Evolutionary conservation across 1,284 basidiomycete genomes (phyloP), one percentile per base, ranked within the genome.

Genomic region (Malassezia dermatis): DNA sequence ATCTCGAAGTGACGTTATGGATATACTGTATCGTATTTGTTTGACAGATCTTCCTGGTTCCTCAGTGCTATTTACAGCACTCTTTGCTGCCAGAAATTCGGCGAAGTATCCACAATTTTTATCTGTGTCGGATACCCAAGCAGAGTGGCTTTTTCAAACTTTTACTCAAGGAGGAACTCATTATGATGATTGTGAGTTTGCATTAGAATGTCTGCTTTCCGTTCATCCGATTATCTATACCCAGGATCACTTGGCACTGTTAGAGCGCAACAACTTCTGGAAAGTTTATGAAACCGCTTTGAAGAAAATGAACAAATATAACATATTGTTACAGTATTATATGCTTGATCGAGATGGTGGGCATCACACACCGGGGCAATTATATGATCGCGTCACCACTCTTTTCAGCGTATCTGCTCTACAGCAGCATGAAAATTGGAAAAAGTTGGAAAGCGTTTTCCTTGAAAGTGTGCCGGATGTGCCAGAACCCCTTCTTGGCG

Each of bases 71-170:
- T 88, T 98, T 74, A 80, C 93, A 46, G 83, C 90, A 71, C 95
- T 98, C 63, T 99, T 99, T 75, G 82, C 96, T 55, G 88, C 94
- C 1, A 85, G 91, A 55, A 99, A 96, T 73, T 82, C 94, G 13
- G 88, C 94, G 0, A 98, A 96, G 77, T 99, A 96, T 75, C 84
- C 86, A 0, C 90, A 95, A 75, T 90, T 86, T 76, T 81, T 96
- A 56, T 77, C 81, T 54, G 79, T 91, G 34, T 76, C 83, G 0
- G 83, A 82, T 2, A 83, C 81, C 40, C 78, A 81, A 1, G 79
- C 90, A 4, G 84, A 89, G 61, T 78, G 78, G 39, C 83, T 96
- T 60, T 81, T 99, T 32, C 79, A 86, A 44, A 81, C 82, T 8
- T 82, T 99, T 10, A 83, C 88, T 0, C 75, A 79, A 0, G 86